Conservation (phyloP, 805 yeast genomes). For the Helenozyma baotianmanensis region DNA sequence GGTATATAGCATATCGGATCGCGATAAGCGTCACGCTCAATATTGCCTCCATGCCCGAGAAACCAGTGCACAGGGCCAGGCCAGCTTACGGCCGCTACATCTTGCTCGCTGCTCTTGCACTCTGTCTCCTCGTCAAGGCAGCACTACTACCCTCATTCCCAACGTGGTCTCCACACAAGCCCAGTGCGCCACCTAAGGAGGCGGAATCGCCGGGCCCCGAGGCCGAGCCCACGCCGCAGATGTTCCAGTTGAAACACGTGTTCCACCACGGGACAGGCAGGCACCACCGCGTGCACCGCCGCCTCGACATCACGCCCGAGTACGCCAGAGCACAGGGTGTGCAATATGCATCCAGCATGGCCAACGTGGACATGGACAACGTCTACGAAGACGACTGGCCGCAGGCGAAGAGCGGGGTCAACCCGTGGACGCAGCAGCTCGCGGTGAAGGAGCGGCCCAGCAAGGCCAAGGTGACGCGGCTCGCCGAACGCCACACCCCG, state of each 20-base stretch:
- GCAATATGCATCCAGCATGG: too few relatives aligned
- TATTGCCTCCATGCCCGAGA: too few relatives aligned
- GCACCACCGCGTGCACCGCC: slow-evolving; percentile 38
- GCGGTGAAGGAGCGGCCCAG: slow-evolving; percentile 20
- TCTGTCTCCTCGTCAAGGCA: background rate
- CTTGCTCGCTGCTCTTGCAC: background rate
- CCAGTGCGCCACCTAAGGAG: too few relatives aligned
- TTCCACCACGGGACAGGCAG: slow-evolving; percentile 56
- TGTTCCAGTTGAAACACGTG: slow-evolving; percentile 47
- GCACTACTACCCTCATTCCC: too few relatives aligned
- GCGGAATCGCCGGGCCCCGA: too few relatives aligned
- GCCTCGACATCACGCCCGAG: slow-evolving; percentile 46
- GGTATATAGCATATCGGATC: too few relatives aligned
- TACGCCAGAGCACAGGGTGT: too few relatives aligned
- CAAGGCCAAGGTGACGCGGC: slow-evolving; percentile 20
- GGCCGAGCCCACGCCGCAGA: background rate
- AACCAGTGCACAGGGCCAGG: too few relatives aligned
- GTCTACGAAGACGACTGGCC: slow-evolving; percentile 34
- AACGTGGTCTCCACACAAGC: too few relatives aligned
- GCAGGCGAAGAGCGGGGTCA: slow-evolving; percentile 19
- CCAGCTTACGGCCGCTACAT: slow-evolving; percentile 3
- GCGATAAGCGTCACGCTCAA: too few relatives aligned
- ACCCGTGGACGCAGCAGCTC: slow-evolving; percentile 38
- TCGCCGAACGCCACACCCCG: slow-evolving; percentile 44
- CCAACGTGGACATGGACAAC: background rate